Evolutionary conservation across 2,329 filamentous ascomycete species (phyloP), one percentile per base, ranked within the genome.

Genomic region (Coleophoma crateriformis): DNA sequence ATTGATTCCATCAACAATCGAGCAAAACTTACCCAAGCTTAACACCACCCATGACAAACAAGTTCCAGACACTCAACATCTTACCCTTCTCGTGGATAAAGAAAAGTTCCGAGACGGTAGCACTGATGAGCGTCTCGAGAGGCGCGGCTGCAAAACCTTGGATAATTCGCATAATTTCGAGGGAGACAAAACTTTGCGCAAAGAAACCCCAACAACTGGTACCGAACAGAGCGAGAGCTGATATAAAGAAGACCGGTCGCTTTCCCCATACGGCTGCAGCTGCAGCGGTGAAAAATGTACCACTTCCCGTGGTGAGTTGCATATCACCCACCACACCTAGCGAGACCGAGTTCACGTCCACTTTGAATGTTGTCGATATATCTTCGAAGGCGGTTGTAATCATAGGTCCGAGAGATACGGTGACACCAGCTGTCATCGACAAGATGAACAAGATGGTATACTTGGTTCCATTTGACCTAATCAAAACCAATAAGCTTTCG

Each of bases 181-280:
- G 53, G 10, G 64, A 68, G 13, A 52, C 33, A 46, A 68, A 70
- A 1, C 62, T 63, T 57, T 64, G 64, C 7, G 65, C 54, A 39
- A 65, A 68, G 51, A 64, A 67, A 7, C 67, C 67, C 66, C 65
- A 68, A 7, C 66, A 40, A 41, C 64, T 67, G 0, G 66, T 67
- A 7, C 54, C 49, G 7, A 68, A 53, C 6, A 70, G 57, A 2
- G 65, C 20, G 3, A 61, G 44, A 1, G 59, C 61, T 0, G 67
- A 68, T 33, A 48, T 41, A 4, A 48, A 15, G 40, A 49, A 49
- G 13, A 49, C 40, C 19, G 47, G 47, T 13, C 47, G 47, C 17
- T 49, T 49, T 11, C 47, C 47, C 47, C 47, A 49, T 20, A 49
- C 47, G 11, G 40, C 39, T 5, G 67, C 65, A 17, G 63, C 66